Conservation (phyloP, 2,329 filamentous ascomycete species). For the Thelonectria blattea region DNA sequence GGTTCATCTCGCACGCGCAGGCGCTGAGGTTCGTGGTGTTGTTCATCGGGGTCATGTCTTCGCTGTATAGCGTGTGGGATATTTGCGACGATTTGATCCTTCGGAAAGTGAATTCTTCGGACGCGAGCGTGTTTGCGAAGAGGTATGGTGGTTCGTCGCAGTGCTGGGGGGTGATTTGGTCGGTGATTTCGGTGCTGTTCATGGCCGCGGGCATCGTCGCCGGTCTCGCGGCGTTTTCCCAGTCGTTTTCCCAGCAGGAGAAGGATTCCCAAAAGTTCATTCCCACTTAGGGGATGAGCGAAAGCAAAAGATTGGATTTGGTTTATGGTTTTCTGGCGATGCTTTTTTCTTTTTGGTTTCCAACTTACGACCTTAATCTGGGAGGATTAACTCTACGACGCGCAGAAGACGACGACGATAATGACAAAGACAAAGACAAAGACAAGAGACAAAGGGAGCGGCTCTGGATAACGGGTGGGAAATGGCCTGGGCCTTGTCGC, state of each 20-base stretch:
- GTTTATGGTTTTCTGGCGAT: constrained; percentile 11
- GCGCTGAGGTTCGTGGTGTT: constrained; percentile 76
- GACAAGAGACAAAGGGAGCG: no score
- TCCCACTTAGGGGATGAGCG: constrained; percentile 48
- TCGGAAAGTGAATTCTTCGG: constrained; percentile 79
- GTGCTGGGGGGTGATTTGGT: constrained; percentile 84
- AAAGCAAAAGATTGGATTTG: background rate
- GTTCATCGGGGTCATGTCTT: constrained; percentile 84
- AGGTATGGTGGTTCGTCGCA: constrained; percentile 79
- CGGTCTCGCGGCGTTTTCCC: constrained; percentile 76
- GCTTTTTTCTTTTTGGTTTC: background rate
- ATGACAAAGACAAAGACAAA: no score
- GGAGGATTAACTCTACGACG: constrained; percentile 4
- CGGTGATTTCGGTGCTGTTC: constrained; percentile 71
- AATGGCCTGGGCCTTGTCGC: constrained; percentile 9
- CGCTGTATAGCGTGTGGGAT: constrained; percentile 82
- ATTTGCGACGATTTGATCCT: constrained; percentile 84
- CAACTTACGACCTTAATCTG: constrained; percentile 1
- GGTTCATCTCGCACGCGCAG: constrained; percentile 81
- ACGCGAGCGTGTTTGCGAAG: constrained; percentile 80
- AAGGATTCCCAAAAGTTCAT: constrained; percentile 73
- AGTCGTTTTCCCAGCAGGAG: constrained; percentile 72
- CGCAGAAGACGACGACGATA: constrained; percentile 27
- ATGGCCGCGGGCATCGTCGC: constrained; percentile 78
- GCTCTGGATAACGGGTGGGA: background rate